These are phyloP conservation scores for Suhomyces sp. DNA, from an alignment of 805 yeast species.

Conservation along the genomic window DNA sequence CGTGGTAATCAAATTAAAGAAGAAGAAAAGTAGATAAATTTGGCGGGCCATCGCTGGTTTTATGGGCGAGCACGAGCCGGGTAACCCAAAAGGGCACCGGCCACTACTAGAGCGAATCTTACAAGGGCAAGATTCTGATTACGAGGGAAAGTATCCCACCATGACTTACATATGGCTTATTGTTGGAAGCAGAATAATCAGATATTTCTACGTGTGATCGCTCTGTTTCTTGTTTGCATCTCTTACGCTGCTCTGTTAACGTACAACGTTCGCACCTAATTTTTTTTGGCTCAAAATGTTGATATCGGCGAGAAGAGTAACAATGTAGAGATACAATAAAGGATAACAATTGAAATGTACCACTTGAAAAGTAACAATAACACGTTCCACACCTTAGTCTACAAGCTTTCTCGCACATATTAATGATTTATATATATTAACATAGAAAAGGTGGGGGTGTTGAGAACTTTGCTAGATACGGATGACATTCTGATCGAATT, in stretches of 20 bases:
- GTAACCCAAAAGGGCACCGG: neutral
- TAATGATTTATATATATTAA: slow-evolving; percentile 2
- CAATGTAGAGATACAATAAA: neutral
- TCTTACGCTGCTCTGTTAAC: neutral
- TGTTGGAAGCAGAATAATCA: neutral
- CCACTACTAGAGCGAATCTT: neutral
- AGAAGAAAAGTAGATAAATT: neutral
- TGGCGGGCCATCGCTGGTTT: neutral
- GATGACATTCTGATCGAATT: slow-evolving; percentile 4
- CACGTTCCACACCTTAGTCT: neutral
- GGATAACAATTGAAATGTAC: neutral
- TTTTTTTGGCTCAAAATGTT: neutral
- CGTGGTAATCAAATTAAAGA: slow-evolving; percentile 31
- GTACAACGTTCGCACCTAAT: neutral
- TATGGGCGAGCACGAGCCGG: slow-evolving; percentile 1
- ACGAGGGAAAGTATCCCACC: neutral
- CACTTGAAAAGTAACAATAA: neutral
- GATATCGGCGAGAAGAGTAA: neutral
- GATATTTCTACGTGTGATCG: neutral
- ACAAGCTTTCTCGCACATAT: neutral
- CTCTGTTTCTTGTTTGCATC: neutral
- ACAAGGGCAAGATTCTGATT: neutral
- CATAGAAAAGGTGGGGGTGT: slow-evolving; percentile 4
- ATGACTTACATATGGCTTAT: neutral
- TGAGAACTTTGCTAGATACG: neutral